A percentile compares a stretch with the other conserved stretches of the same genome.
These are phyloP conservation scores for Bruguiera hainesii DNA, from an alignment of 441 rosid genomes.

Conservation along the genomic window DNA sequence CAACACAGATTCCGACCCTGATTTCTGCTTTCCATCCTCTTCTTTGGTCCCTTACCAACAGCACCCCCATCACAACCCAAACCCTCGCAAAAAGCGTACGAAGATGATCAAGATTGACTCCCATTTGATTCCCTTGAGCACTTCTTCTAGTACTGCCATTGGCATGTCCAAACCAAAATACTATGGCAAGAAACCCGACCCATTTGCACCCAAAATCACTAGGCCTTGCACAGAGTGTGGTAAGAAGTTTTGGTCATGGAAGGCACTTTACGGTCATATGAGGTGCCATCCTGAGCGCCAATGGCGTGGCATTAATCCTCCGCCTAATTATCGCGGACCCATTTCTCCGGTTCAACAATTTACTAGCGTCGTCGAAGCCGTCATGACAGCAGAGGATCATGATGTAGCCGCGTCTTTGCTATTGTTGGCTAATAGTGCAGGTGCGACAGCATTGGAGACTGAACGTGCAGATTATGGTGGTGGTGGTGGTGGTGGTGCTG, in stretches of 20 bases:
- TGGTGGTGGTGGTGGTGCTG: not conserved
- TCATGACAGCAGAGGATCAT: conserved; percentile 51
- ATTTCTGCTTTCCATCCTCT: conserved; percentile 38
- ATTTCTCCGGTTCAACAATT: conserved; percentile 16
- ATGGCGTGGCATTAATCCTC: conserved; percentile 92
- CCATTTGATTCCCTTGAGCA: conserved; percentile 14
- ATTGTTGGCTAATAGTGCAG: conserved; percentile 39
- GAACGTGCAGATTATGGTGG: not conserved
- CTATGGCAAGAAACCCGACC: conserved; percentile 65
- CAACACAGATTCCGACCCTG: conserved; percentile 33
- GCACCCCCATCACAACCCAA: conserved; percentile 17
- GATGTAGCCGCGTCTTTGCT: conserved; percentile 67
- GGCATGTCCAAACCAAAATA: conserved; percentile 33
- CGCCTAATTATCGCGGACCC: conserved; percentile 38
- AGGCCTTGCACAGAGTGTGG: conserved; percentile 87
- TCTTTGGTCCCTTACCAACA: conserved; percentile 4
- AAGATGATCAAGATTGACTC: conserved; percentile 34
- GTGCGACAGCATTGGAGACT: not conserved
- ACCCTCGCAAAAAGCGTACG: conserved; percentile 54
- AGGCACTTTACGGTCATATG: conserved; percentile 94
- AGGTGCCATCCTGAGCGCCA: conserved; percentile 91
- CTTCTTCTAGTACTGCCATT: not conserved
- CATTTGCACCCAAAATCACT: conserved; percentile 77
- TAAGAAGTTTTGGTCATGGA: conserved; percentile 71
- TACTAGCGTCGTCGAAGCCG: not conserved